phyloP scores from a whole-genome alignment of 2,329 filamentous ascomycete species.

The Samsoniella hepiali region DNA sequence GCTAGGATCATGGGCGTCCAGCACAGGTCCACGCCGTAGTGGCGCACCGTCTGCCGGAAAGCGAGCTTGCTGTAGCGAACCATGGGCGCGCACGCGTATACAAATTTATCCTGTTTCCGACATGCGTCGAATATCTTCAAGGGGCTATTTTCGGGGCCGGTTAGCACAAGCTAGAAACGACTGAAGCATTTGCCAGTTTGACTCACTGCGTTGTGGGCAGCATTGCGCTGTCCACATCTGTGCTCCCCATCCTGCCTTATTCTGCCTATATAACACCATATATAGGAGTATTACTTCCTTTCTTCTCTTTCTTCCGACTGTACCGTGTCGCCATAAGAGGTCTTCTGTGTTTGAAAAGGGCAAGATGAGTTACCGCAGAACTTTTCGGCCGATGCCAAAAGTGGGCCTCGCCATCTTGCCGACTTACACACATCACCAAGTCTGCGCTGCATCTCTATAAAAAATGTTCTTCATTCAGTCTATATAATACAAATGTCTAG shows the following conservation, averaged over 20 bases:
- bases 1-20: constrained; percentile 72
- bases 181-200: neutral
- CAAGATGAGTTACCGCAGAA: neutral
- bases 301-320: neutral
- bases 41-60: constrained; percentile 63
- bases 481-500: neutral
- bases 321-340: neutral
- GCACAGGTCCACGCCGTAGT: constrained; percentile 62
- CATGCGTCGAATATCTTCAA: constrained; percentile 58
- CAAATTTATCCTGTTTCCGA: constrained; percentile 48
- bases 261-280: neutral
- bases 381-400: constrained; percentile 11
- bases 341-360: neutral
- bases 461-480: neutral
- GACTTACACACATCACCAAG: neutral
- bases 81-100: constrained; percentile 65
- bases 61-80: constrained; percentile 66
- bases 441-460: neutral
- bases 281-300: no score
- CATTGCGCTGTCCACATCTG: constrained; percentile 9
- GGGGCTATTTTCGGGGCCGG: constrained; percentile 39
- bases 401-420: neutral
- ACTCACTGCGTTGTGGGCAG: constrained; percentile 18
- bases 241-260: constrained; percentile 3
- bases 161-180: neutral